A percentile compares a stretch with the other conserved stretches of the same genome.
phyloP scores from a whole-genome alignment of 257 asterid species.

The Solanum ossicruentum region DNA sequence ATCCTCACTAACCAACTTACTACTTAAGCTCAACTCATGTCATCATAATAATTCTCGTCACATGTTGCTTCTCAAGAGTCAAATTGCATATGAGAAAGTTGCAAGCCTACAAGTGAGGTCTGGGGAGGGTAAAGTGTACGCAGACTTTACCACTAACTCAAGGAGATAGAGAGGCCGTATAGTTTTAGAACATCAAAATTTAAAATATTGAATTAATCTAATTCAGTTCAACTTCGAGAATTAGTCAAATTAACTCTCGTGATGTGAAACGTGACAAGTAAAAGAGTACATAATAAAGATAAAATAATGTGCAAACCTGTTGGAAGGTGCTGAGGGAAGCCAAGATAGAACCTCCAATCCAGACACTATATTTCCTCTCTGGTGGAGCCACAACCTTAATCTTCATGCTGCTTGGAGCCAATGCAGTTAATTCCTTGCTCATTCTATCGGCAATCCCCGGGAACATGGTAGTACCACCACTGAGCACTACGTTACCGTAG shows the following conservation, averaged over 20 bases:
- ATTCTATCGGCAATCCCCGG: constrained; percentile 27
- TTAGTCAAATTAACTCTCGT: background rate
- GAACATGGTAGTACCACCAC: constrained; percentile 39
- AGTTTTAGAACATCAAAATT: no score
- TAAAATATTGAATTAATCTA: background rate
- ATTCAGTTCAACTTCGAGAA: background rate
- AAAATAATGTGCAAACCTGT: constrained; percentile 10
- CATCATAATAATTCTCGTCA: background rate
- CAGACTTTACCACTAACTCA: no score
- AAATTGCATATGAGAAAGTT: background rate
- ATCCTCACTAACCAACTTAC: background rate
- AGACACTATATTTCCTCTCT: constrained; percentile 31
- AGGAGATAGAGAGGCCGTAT: no score
- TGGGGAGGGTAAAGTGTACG: no score
- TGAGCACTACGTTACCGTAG: constrained; percentile 28
- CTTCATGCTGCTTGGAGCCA: constrained; percentile 40
- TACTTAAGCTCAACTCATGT: background rate
- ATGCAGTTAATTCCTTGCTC: constrained; percentile 29
- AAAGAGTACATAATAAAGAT: background rate
- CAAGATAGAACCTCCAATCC: constrained; percentile 36
- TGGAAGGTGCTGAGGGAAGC: constrained; percentile 37
- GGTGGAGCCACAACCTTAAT: constrained; percentile 34
- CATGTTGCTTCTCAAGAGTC: background rate
- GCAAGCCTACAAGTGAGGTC: no score
- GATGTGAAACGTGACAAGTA: background rate